These are phyloP conservation scores for Purpureocillium lavendulum DNA, from an alignment of 2,329 filamentous ascomycete genomes.

Conservation along the genomic window DNA sequence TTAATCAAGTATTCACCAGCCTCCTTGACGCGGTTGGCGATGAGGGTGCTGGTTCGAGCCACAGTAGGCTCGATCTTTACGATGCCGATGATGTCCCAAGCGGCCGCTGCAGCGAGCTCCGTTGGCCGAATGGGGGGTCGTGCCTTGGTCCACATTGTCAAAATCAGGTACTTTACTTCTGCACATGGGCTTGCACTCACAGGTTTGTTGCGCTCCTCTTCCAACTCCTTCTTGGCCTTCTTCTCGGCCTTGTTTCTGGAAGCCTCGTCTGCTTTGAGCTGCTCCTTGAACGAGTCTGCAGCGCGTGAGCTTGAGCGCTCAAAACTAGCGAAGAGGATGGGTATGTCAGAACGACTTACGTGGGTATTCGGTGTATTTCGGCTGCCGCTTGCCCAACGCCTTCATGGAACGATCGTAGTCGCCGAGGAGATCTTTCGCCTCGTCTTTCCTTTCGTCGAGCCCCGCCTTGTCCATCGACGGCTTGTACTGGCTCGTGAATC, in stretches of 20 bases:
- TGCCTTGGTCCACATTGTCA: constrained; percentile 14
- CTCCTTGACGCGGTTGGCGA: constrained; percentile 39
- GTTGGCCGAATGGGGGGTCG: constrained; percentile 34
- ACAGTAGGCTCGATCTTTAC: constrained; percentile 36
- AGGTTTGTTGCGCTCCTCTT: constrained; percentile 30
- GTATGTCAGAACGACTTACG: too few species aligned
- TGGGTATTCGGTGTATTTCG: constrained; percentile 39
- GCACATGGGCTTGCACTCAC: too few species aligned
- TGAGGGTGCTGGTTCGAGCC: constrained; percentile 26
- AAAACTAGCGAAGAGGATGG: neutral
- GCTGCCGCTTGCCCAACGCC: constrained; percentile 30
- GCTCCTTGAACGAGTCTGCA: constrained; percentile 34
- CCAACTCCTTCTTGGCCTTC: constrained; percentile 33
- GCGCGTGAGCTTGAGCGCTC: neutral
- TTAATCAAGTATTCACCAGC: constrained; percentile 42
- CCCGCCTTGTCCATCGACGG: constrained; percentile 29
- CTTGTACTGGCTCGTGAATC: constrained; percentile 30
- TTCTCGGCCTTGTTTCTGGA: constrained; percentile 36
- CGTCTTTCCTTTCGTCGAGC: constrained; percentile 30
- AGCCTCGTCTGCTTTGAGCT: constrained; percentile 36
- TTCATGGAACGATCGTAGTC: constrained; percentile 34
- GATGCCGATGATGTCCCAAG: constrained; percentile 45
- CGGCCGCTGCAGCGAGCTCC: constrained; percentile 37
- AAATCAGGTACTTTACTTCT: too few species aligned
- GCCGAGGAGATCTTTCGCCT: constrained; percentile 29